phyloP scores from a whole-genome alignment of 2,329 filamentous ascomycete species.

The Microdochium trichocladiopsis region DNA sequence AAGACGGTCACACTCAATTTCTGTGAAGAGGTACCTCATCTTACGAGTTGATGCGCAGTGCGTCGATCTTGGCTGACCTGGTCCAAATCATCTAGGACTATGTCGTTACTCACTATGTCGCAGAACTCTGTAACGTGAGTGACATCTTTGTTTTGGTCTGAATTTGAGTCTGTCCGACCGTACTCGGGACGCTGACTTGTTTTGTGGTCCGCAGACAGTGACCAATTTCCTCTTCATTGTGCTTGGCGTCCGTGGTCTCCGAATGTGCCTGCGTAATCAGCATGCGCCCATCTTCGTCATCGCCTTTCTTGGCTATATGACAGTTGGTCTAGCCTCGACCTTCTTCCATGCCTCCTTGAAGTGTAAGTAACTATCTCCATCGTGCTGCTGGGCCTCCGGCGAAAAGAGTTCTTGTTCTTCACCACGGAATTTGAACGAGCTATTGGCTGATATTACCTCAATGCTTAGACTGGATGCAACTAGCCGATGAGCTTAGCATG shows the following conservation, averaged over 20 bases:
- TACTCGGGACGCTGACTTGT: background rate
- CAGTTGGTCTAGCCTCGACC: slow-evolving; percentile 47
- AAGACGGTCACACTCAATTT: slow-evolving; percentile 70
- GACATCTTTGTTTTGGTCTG: background rate
- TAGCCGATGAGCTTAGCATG: slow-evolving; percentile 54
- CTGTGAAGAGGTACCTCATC: slow-evolving; percentile 61
- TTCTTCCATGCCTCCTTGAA: slow-evolving; percentile 51
- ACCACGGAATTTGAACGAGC: too few relatives aligned
- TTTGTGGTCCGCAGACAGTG: slow-evolving; percentile 44
- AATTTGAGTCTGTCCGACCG: too few relatives aligned
- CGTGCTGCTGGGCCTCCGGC: too few relatives aligned
- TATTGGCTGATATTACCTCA: slow-evolving; percentile 3
- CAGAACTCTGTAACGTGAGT: slow-evolving; percentile 63
- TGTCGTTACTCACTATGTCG: slow-evolving; percentile 68
- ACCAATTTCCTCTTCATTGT: slow-evolving; percentile 80
- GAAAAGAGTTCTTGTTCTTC: too few relatives aligned
- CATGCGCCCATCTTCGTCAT: slow-evolving; percentile 74
- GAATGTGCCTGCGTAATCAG: slow-evolving; percentile 62
- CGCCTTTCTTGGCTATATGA: slow-evolving; percentile 44
- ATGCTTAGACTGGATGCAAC: slow-evolving; percentile 46
- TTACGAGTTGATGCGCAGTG: background rate
- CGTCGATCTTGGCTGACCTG: too few relatives aligned
- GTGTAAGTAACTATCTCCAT: slow-evolving; percentile 29
- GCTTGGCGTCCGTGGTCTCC: slow-evolving; percentile 68
- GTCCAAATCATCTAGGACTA: slow-evolving; percentile 32